Base-by-base conservation (phyloP, 768 basidiomycete genomes). In the Hypholoma sublateritium region DNA sequence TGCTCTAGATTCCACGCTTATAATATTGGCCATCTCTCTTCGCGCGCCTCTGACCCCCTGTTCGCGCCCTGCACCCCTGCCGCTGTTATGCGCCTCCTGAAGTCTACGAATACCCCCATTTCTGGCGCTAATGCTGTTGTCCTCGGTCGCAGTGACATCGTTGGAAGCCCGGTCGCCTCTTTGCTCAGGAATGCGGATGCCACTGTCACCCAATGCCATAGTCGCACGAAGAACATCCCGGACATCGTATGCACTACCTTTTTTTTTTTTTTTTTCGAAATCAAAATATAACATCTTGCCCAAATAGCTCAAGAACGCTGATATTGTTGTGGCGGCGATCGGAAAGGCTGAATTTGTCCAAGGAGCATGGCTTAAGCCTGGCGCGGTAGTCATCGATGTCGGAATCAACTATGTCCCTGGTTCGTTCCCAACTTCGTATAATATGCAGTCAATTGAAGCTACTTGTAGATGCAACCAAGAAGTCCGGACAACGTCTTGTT, bases 131-230 rank as follows among this genome's bases (percentile, higher is more conserved):
- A 87, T 66, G 87, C 89, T 11, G 95, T 98, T 56, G 94, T 99
- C 21, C 87, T 99, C 43, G 97, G 97, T 59, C 88, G 97, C 62
- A 94, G 91, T 68, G 97, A 99, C 68, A 98, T 99, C 65, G 97
- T 99, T 55, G 97, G 97, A 53, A 96, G 86, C 64, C 97, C 97
- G 25, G 95, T 98, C 49, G 87, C 88, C 36, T 89, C 93, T 34
- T 87, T 99, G 81, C 79, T 99, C 52, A 80, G 93, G 64, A 90
- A 88, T 69, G 84, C 83, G 59, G 91, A 98, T 68, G 95, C 97
- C 2, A 99, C 97, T 19, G 94, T 98, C 59, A 98, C 95, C 19
- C 96, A 98, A 72, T 98, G 96, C 72, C 97, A 99, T 72, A 95
- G 93, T 62, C 82, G 85, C 39, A 95, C 96, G 53, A 84, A 85